Evolutionary conservation across 139 green algal species (phyloP), one percentile per base, ranked within the genome.

Genomic region (Chara braunii): DNA sequence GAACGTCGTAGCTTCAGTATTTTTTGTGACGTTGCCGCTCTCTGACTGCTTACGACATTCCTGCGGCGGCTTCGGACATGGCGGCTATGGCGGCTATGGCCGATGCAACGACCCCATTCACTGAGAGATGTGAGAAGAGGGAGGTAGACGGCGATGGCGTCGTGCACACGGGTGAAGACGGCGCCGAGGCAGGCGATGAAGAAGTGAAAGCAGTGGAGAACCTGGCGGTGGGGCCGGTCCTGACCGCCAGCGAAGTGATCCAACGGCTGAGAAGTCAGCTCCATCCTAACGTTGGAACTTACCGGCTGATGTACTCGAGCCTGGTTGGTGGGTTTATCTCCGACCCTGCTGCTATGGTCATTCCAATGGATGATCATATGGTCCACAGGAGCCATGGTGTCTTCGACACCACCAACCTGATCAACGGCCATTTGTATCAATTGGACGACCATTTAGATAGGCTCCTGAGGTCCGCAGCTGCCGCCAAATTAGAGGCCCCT

Each of bases 331-430:
- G 68, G 9, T 64, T 77, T 28, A 68, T 63, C 30, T 73, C 24
- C 18, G 68, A 77, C 44, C 62, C 68, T 8, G 74, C 74, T 9
- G 35, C 34, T 24, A 81, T 81, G 73, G 55, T 77, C 23, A 2
- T 83, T 22, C 66, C 75, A 2, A 60, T 94, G 12, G 88, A 96
- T 68, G 91, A 97, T 68, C 87, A 94, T 69, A 85, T 95, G 77
- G 72, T 91, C 8, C 83, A 92, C 74, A 67, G 83, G 6, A 91
- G 91, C 5, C 84, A 96, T 50, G 85, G 60, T 18, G 84, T 95
- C 4, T 89, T 88, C 61, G 90, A 97, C 51, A 87, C 80, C 0
- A 81, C 77, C 11, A 44, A 30, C 18, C 54, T 72, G 32, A 65
- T 37, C 30, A 24, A 30, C 9, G 78, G 54, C 43, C 44, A 14